These are phyloP conservation scores for Colletotrichum nymphaeae DNA, from an alignment of 2,329 filamentous ascomycete genomes.

Conservation along the genomic window DNA sequence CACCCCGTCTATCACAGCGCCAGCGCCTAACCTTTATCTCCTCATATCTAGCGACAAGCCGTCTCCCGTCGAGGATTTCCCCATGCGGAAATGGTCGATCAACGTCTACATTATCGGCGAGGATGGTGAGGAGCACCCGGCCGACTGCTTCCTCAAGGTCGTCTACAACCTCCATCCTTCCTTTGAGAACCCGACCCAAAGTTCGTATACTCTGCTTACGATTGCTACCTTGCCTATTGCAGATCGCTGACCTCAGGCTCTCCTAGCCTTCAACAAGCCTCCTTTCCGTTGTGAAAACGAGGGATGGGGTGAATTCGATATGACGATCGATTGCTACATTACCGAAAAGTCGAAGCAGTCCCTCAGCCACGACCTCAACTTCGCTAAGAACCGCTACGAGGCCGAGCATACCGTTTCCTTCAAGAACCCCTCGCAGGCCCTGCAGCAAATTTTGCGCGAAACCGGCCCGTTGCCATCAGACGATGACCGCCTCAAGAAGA, in stretches of 20 bases:
- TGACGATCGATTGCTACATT: conserved; percentile 85
- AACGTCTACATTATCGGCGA: conserved; percentile 87
- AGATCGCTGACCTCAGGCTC: conserved; percentile 31
- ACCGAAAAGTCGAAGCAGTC: conserved; percentile 88
- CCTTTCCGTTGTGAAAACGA: conserved; percentile 93
- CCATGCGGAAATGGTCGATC: conserved; percentile 93
- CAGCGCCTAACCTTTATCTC: conserved; percentile 37
- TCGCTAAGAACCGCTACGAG: conserved; percentile 84
- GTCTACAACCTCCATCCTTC: conserved; percentile 94
- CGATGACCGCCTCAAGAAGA: conserved; percentile 67
- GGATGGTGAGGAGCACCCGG: conserved; percentile 84
- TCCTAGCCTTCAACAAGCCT: conserved; percentile 79
- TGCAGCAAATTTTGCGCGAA: conserved; percentile 83
- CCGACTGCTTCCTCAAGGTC: conserved; percentile 90
- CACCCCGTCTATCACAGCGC: background rate
- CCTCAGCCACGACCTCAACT: conserved; percentile 92
- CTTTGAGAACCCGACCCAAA: conserved; percentile 87
- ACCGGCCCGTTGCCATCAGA: conserved; percentile 87
- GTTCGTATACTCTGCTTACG: conserved; percentile 64
- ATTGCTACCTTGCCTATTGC: background rate
- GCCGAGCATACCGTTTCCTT: conserved; percentile 84
- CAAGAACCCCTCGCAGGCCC: conserved; percentile 91
- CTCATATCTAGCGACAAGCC: conserved; percentile 74
- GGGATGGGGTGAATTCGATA: conserved; percentile 99
- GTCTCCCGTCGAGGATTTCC: conserved; percentile 86